Base-by-base conservation (phyloP, 306 rosid species). In the Macrotyloma uniflorum region DNA sequence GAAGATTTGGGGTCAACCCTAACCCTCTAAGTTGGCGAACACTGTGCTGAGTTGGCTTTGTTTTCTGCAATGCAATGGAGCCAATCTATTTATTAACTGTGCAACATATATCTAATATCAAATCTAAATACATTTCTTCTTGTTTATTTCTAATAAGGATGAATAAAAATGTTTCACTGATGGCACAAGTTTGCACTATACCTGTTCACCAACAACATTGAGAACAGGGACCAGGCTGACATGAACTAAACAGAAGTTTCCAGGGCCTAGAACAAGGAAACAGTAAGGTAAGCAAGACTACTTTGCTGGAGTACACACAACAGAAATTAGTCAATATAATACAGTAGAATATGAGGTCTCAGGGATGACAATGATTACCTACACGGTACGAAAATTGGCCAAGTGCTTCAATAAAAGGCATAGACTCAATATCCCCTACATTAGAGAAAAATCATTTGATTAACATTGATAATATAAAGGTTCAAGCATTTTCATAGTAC, bases 171-270 rank as follows among this genome's bases (percentile, higher is more conserved):
- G 14, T 62, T 22, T 30, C 58, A 24, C 45, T 61, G 23, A 76
- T 30, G 15, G n/a, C n/a, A 62, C 16, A 47, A 50, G 59, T 28
- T 62, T 79, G 66, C 20, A 38, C 49, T 28, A 35, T 64, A 80
- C 83, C 97, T 88, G 97, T 83, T 92, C 97, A 35, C 97, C 97
- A 74, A 90, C 97, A 70, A 83, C 97, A 57, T 79, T 88, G 61
- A 91, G 90, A 85, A 91, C 93, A 70, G 94, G 97, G 10, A 90
- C 92, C n/a, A 91, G 87, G 83, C 97, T 91, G 80, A 91, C 93
- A 83, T 91, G 95, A 87, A 92, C 63, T 85, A 92, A 87, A 84
- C 91, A 90, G 83, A 92, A 92, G 86, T 90, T 92, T 47, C 89
- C 90, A 20, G 87, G 58, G 71, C 97, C 97, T 92, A 68, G 19